Conservation (phyloP, 495 filamentous ascomycete species). For the Aspergillus avenaceus region DNA sequence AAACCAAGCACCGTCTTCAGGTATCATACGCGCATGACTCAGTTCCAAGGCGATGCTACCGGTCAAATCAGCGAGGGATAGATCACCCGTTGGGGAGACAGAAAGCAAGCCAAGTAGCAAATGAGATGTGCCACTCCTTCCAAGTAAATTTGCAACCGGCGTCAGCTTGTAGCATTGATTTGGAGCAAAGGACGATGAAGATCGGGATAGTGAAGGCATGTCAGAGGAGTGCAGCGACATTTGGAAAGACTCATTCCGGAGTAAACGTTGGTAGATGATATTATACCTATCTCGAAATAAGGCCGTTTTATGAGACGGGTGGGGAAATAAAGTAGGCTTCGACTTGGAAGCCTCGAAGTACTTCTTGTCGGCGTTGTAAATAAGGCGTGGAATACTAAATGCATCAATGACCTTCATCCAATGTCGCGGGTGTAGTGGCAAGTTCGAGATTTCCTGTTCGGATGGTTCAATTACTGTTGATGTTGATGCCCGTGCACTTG, state of each 20-base stretch:
- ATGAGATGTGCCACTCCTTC: conserved; percentile 79
- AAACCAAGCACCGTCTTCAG: conserved; percentile 85
- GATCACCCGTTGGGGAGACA: conserved; percentile 72
- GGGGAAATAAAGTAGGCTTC: conserved; percentile 73
- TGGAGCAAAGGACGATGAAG: conserved; percentile 46
- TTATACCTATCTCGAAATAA: conserved; percentile 88
- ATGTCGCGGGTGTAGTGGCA: conserved; percentile 57
- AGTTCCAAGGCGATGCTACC: conserved; percentile 84
- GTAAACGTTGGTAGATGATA: conserved; percentile 81
- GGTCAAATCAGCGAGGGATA: conserved; percentile 80
- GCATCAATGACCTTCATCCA: conserved; percentile 78
- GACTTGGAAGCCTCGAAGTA: conserved; percentile 74
- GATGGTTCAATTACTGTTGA: conserved; percentile 40
- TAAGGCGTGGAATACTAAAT: conserved; percentile 79
- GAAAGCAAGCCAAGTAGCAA: conserved; percentile 82
- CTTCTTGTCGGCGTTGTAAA: conserved; percentile 84
- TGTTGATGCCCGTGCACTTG: conserved; percentile 14
- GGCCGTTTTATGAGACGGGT: conserved; percentile 73
- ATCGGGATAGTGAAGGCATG: conserved; percentile 44
- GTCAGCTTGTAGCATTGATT: conserved; percentile 82
- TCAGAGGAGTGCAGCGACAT: conserved; percentile 55
- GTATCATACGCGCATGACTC: conserved; percentile 73
- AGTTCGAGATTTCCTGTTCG: conserved; percentile 59
- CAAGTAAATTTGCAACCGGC: conserved; percentile 87
- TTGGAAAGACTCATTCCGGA: conserved; percentile 92